phyloP scores from a whole-genome alignment of 495 filamentous ascomycete species.

The Acidomyces sp. region DNA sequence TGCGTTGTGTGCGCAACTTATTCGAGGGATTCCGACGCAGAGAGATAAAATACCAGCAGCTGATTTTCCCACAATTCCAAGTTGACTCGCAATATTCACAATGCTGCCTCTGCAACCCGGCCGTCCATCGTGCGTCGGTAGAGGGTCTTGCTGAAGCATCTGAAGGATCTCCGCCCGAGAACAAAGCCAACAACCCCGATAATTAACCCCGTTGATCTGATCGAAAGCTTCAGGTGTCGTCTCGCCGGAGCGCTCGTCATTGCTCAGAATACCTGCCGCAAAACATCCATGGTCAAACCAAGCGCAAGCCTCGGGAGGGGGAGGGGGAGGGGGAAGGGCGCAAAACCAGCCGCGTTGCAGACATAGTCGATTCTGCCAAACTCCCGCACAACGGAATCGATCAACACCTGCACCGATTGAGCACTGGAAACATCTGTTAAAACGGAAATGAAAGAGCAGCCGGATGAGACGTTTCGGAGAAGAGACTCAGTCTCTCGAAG shows the following conservation, averaged over 20 bases:
- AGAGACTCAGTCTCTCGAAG: slow-evolving; percentile 28
- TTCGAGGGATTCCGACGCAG: background rate
- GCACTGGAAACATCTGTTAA: slow-evolving; percentile 35
- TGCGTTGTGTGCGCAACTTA: background rate
- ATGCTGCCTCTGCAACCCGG: slow-evolving; percentile 25
- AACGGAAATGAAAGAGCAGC: slow-evolving; percentile 23
- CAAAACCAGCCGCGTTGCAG: slow-evolving; percentile 37
- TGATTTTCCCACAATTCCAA: slow-evolving; percentile 39
- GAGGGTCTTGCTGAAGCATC: slow-evolving; percentile 37
- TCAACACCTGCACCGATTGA: slow-evolving; percentile 32
- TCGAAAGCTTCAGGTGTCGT: slow-evolving; percentile 33
- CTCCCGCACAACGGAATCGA: slow-evolving; percentile 20
- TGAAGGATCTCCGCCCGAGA: slow-evolving; percentile 35
- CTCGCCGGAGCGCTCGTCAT: slow-evolving; percentile 29
- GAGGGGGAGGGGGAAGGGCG: background rate
- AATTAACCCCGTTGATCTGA: slow-evolving; percentile 39
- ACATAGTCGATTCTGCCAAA: slow-evolving; percentile 41
- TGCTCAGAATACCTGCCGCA: slow-evolving; percentile 27
- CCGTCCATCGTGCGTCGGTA: slow-evolving; percentile 27
- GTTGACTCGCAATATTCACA: slow-evolving; percentile 43
- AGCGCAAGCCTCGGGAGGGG: background rate
- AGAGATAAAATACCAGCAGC: slow-evolving; percentile 22
- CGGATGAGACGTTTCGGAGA: slow-evolving; percentile 26
- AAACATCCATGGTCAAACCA: background rate
- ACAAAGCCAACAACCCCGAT: slow-evolving; percentile 39